Conservation (phyloP, 208 protist genomes). For the Trypanosoma rangeli region DNA sequence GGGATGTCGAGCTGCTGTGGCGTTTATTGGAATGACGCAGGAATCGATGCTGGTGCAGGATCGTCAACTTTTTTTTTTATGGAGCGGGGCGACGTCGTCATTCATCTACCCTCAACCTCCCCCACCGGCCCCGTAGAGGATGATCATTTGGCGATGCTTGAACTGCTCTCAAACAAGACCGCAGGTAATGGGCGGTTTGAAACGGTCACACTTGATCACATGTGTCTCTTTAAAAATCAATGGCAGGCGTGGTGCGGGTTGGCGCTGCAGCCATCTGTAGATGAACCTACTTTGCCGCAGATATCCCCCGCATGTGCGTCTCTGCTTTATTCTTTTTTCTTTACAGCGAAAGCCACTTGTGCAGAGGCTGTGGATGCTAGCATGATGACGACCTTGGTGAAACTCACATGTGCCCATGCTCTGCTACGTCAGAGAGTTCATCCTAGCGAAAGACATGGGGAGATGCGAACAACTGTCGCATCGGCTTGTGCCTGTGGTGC, state of each 20-base stretch:
- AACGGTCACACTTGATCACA: constrained; percentile 8
- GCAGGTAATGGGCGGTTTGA: constrained; percentile 5
- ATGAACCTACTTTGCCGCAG: constrained; percentile 29
- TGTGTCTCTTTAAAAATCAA: constrained; percentile 25
- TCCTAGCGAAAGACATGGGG: neutral
- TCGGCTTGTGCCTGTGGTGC: constrained; percentile 10
- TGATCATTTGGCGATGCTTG: neutral
- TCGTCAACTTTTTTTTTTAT: constrained; percentile 56
- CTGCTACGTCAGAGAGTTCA: constrained; percentile 34
- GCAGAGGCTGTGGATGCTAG: constrained; percentile 49
- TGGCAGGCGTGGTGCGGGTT: constrained; percentile 40
- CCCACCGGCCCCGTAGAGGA: neutral
- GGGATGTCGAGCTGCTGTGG: constrained; percentile 36
- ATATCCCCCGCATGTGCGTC: constrained; percentile 45
- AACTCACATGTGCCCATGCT: constrained; percentile 67
- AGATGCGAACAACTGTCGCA: neutral
- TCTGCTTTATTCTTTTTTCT: constrained; percentile 72
- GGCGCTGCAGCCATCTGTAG: constrained; percentile 22
- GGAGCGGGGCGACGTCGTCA: constrained; percentile 62
- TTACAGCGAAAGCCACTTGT: constrained; percentile 57
- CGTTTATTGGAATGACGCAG: constrained; percentile 45
- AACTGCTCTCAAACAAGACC: neutral
- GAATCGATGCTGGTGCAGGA: constrained; percentile 33
- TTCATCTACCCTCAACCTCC: constrained; percentile 24
- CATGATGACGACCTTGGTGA: constrained; percentile 77